Conservation (phyloP, 371 early-diverging fungal species). For the Phascolomyces articulosus region DNA sequence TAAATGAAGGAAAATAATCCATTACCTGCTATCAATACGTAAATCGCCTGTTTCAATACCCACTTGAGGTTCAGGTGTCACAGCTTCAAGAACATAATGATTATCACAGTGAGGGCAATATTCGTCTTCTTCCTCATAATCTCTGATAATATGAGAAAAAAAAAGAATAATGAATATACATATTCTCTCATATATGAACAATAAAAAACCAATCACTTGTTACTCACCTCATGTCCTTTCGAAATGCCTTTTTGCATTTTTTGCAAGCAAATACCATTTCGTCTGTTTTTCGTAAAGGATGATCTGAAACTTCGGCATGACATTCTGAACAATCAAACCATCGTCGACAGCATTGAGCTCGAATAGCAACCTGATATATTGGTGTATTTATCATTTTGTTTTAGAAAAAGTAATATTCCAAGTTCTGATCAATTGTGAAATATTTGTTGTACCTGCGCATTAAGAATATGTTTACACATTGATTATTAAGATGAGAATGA, state of each 20-base stretch:
- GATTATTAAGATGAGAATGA: neutral
- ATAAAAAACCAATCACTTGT: slow-evolving; percentile 12
- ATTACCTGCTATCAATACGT: slow-evolving; percentile 68
- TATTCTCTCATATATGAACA: neutral
- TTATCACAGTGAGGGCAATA: slow-evolving; percentile 98
- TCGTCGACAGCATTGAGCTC: slow-evolving; percentile 92
- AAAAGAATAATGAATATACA: neutral
- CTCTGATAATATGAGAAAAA: slow-evolving; percentile 37
- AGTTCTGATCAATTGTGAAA: no score
- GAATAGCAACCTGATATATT: slow-evolving; percentile 76
- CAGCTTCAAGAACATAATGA: slow-evolving; percentile 93
- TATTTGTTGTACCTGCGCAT: slow-evolving; percentile 82
- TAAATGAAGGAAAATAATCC: neutral
- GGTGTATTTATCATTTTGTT: no score
- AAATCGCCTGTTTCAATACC: slow-evolving; percentile 93
- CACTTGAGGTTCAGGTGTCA: slow-evolving; percentile 80
- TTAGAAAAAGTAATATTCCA: no score
- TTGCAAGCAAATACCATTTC: slow-evolving; percentile 98
- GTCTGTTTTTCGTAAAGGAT: slow-evolving; percentile 75
- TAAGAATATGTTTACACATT: slow-evolving; percentile 95
- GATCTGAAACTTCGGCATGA: slow-evolving; percentile 85
- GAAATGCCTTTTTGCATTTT: slow-evolving; percentile 96
- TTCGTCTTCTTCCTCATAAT: slow-evolving; percentile 94
- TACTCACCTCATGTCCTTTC: slow-evolving; percentile 85
- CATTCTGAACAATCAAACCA: slow-evolving; percentile 99